Evolutionary conservation across 768 basidiomycete species (phyloP).

Genomic region (Mycena amicta): DNA sequence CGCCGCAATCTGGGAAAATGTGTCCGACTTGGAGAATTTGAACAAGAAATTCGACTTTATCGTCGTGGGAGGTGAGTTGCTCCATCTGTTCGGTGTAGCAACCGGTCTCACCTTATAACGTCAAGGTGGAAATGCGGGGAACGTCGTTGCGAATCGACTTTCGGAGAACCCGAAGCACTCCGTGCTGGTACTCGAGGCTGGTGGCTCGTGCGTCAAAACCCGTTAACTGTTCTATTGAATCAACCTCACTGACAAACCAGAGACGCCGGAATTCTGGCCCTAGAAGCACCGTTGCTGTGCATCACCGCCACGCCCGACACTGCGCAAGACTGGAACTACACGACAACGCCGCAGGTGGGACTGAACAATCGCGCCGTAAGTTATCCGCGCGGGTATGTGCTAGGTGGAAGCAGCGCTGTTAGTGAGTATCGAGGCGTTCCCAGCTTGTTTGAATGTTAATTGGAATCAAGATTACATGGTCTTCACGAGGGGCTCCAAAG

Average conservation of each 20-base stretch:
- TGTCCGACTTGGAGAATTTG: not conserved
- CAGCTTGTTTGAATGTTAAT: too few species aligned
- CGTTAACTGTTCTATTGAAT: not conserved
- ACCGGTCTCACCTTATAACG: not conserved
- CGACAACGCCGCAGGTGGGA: constrained; percentile 3
- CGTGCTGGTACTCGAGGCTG: constrained; percentile 32
- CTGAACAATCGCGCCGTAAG: not conserved
- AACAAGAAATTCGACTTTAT: constrained; percentile 25
- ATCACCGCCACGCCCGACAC: constrained; percentile 3
- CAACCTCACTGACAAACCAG: not conserved
- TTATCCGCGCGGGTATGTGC: constrained; percentile 4
- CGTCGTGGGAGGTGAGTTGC: too few species aligned
- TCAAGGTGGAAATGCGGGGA: constrained; percentile 30
- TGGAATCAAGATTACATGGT: constrained; percentile 21
- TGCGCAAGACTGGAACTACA: constrained; percentile 13
- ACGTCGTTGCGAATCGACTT: constrained; percentile 29
- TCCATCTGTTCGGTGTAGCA: not conserved
- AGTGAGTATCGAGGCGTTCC: constrained; percentile 4
- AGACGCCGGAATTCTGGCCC: constrained; percentile 2
- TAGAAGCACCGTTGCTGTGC: constrained; percentile 5
- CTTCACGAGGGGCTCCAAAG: constrained; percentile 23
- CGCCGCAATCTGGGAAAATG: not conserved
- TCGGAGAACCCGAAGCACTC: constrained; percentile 23
- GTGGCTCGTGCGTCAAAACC: constrained; percentile 21
- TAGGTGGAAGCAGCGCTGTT: constrained; percentile 9